Evolutionary conservation across 23 red algal genomes (phyloP).

Genomic region (Gracilaria domingensis): DNA sequence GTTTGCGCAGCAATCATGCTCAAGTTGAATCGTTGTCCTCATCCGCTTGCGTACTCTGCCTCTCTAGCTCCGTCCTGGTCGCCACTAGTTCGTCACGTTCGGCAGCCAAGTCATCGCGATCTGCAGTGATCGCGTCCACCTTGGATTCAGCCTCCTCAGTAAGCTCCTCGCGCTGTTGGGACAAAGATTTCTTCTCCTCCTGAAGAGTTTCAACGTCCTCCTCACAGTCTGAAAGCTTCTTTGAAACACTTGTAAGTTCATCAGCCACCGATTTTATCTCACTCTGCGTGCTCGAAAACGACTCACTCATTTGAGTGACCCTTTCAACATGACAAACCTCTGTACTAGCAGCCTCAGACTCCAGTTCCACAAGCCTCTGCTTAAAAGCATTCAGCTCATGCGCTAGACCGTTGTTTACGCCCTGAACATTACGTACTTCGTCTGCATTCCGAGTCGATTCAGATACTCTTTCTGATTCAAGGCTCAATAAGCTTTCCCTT

Average conservation of each 20-base stretch:
- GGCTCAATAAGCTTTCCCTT: slow-evolving; percentile 9
- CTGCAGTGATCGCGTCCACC: background rate
- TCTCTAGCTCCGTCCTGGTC: slow-evolving; percentile 26
- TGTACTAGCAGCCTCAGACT: background rate
- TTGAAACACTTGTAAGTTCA: background rate
- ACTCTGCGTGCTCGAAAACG: background rate
- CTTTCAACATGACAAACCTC: background rate
- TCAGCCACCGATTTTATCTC: background rate
- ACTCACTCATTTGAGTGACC: background rate
- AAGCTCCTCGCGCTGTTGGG: background rate
- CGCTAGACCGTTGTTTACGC: background rate
- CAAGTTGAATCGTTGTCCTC: slow-evolving; percentile 46
- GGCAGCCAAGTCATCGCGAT: slow-evolving; percentile 25
- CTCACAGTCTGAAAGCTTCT: background rate
- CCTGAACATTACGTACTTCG: background rate
- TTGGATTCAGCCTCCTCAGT: slow-evolving; percentile 7
- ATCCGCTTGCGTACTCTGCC: slow-evolving; percentile 42
- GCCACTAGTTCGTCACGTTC: slow-evolving; percentile 41
- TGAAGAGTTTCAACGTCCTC: background rate
- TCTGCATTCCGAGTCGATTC: background rate
- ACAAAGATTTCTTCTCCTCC: slow-evolving; percentile 9
- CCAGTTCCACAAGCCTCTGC: background rate
- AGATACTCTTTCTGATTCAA: background rate
- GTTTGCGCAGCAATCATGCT: too few species aligned
- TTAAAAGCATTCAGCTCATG: background rate